These are phyloP conservation scores for Luzula sylvatica DNA, from an alignment of 176 grass and related monocot species.

Conservation along the genomic window DNA sequence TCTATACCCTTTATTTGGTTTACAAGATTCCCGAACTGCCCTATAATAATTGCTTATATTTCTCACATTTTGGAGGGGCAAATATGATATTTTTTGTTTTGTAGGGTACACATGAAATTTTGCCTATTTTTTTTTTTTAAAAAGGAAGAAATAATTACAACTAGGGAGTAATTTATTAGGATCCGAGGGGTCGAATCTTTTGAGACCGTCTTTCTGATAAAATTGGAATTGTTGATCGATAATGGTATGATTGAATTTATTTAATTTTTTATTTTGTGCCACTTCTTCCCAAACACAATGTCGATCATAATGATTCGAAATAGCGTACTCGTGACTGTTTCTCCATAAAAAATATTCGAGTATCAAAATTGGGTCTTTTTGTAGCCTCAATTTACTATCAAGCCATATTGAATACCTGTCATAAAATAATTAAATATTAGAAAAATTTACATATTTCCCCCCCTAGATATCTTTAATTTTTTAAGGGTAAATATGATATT, in stretches of 20 bases:
- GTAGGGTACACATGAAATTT: too few species aligned
- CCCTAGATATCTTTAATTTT: too few species aligned
- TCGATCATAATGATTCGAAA: constrained; percentile 97
- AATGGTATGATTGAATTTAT: constrained; percentile 94
- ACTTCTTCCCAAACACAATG: constrained; percentile 98
- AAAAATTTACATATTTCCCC: neutral
- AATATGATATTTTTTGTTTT: too few species aligned
- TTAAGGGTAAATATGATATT: too few species aligned
- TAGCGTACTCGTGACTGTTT: constrained; percentile 83
- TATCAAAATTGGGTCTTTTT: constrained; percentile 88
- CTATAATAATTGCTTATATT: too few species aligned
- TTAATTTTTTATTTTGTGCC: constrained; percentile 89
- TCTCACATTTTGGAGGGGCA: too few species aligned
- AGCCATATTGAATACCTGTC: constrained; percentile 97
- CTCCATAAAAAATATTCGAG: constrained; percentile 97
- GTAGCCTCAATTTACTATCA: constrained; percentile 93
- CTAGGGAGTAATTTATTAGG: constrained; percentile 80
- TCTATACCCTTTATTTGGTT: too few species aligned
- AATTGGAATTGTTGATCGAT: constrained; percentile 99
- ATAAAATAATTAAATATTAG: constrained; percentile 10
- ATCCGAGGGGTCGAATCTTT: constrained; percentile 62
- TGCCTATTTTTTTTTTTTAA: too few species aligned
- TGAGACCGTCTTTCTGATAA: constrained; percentile 86
- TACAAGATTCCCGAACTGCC: too few species aligned
- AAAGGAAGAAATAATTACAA: constrained; percentile 63